A percentile compares a stretch with the other conserved stretches of the same genome.
phyloP scores from a whole-genome alignment of 805 yeast genomes.

The Hanseniaspora guilliermondii region DNA sequence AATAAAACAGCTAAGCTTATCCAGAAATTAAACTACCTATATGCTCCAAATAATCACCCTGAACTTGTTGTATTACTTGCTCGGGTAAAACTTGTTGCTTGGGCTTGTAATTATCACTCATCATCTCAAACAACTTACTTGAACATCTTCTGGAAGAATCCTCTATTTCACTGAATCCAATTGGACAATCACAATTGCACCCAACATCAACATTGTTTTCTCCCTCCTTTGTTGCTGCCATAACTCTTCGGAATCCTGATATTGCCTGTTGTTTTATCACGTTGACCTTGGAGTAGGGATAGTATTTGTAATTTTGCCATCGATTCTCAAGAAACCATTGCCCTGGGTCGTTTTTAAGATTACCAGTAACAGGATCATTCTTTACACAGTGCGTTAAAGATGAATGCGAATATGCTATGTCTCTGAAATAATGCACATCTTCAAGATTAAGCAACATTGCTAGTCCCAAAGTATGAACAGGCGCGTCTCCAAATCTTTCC shows the following conservation, averaged over 20 bases:
- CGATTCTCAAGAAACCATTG: not conserved
- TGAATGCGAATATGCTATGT: conserved; percentile 80
- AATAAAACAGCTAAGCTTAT: not conserved
- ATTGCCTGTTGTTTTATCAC: conserved; percentile 20
- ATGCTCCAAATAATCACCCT: not conserved
- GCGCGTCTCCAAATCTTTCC: conserved; percentile 98
- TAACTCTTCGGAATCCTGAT: not conserved
- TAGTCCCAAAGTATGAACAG: conserved; percentile 78
- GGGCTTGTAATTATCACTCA: conserved; percentile 24
- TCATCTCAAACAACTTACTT: conserved; percentile 36
- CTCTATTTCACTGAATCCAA: conserved; percentile 41
- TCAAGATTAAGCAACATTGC: conserved; percentile 57
- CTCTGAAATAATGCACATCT: conserved; percentile 82
- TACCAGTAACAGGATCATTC: conserved; percentile 31
- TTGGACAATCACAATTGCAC: conserved; percentile 76
- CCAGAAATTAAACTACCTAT: not conserved
- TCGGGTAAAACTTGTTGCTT: conserved; percentile 22
- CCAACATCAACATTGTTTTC: conserved; percentile 40
- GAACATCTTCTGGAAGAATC: conserved; percentile 42
- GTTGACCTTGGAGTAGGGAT: conserved; percentile 30
- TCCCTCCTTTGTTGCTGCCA: conserved; percentile 19
- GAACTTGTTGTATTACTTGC: conserved; percentile 19
- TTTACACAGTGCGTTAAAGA: conserved; percentile 74
- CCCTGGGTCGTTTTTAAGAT: not conserved
- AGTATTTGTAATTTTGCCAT: conserved; percentile 30